Conservation (phyloP, 345 rosid genomes). For the Angophora floribunda region DNA sequence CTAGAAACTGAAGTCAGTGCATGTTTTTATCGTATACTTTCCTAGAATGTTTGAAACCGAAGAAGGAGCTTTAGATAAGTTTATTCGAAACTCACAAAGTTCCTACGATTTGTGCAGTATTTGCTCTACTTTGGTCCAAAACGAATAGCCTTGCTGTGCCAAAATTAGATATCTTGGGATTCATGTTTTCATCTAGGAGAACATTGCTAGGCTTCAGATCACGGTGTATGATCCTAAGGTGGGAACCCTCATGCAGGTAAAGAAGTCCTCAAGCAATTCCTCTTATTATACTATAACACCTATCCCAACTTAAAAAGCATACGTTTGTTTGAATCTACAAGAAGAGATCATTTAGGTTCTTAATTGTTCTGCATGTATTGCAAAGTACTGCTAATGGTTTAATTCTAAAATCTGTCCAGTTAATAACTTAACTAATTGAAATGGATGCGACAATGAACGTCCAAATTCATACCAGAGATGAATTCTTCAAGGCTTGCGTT, state of each 20-base stretch:
- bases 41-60: background rate
- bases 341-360: background rate
- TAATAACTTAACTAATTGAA: background rate
- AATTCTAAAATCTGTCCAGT: background rate
- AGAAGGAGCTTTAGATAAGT: background rate
- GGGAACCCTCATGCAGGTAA: background rate
- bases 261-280: background rate
- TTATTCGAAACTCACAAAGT: background rate
- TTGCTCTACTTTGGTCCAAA: background rate
- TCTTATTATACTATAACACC: background rate
- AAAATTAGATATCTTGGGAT: background rate
- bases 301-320: background rate
- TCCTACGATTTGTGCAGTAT: background rate
- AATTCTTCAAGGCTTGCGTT: background rate
- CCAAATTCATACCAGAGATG: conserved; percentile 25
- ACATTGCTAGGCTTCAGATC: background rate
- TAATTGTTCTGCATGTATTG: background rate
- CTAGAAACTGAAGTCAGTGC: background rate
- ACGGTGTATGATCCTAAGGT: background rate
- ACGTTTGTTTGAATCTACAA: background rate
- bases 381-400: background rate
- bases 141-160: background rate
- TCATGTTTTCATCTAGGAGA: background rate
- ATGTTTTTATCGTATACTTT: background rate
- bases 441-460: conserved; percentile 23